phyloP scores from a whole-genome alignment of 1,284 basidiomycete genomes.

The Cryptococcus amylolentus region DNA sequence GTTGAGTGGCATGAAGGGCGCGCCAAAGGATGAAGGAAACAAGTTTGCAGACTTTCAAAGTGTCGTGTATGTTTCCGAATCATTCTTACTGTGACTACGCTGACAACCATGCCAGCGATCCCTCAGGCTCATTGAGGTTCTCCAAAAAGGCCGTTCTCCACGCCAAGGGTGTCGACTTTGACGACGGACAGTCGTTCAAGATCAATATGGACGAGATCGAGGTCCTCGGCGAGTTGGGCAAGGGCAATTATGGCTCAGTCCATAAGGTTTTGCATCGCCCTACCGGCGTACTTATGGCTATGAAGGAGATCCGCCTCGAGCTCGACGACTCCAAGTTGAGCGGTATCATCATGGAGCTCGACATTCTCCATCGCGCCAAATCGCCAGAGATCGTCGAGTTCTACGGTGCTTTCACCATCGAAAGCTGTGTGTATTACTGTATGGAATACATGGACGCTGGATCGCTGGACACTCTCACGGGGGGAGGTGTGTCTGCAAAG shows the following conservation, averaged over 20 bases:
- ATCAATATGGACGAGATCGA: constrained; percentile 96
- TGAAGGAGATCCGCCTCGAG: constrained; percentile 99
- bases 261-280: constrained; percentile 92
- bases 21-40: constrained; percentile 25
- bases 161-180: constrained; percentile 90
- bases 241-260: constrained; percentile 96
- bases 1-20: constrained; percentile 42
- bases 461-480: constrained; percentile 79
- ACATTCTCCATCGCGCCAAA: constrained; percentile 90
- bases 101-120: constrained; percentile 61
- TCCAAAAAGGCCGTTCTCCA: constrained; percentile 89
- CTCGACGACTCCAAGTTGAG: constrained; percentile 91
- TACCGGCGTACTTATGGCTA: constrained; percentile 94
- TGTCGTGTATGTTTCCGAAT: constrained; percentile 69
- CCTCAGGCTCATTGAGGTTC: constrained; percentile 90
- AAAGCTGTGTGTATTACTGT: constrained; percentile 97
- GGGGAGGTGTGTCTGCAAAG: constrained; percentile 46
- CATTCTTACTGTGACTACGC: background rate
- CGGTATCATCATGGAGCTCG: constrained; percentile 97
- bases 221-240: constrained; percentile 86
- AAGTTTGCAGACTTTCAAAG: constrained; percentile 85
- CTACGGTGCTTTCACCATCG: constrained; percentile 98
- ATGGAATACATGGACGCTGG: constrained; percentile 99
- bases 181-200: constrained; percentile 83
- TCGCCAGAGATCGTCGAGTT: constrained; percentile 94